Percentiles rank a stretch among this genome's conserved stretches.
These are phyloP conservation scores for Cicer bijugum DNA, from an alignment of 306 rosid species.

Conservation along the genomic window DNA sequence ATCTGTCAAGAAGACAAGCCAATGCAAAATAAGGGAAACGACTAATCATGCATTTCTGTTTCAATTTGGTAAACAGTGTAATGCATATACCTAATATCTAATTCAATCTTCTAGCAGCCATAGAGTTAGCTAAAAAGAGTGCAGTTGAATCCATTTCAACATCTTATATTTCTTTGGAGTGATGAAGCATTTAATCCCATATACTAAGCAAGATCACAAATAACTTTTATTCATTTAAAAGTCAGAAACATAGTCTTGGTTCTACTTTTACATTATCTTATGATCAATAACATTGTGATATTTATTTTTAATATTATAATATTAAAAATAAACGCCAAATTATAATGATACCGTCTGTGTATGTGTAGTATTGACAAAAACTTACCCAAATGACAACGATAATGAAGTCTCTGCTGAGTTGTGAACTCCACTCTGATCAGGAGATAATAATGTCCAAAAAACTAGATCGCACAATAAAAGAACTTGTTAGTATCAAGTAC, in stretches of 20 bases:
- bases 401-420: conserved; percentile 75
- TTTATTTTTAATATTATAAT: conserved; percentile 31
- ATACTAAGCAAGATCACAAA: neutral
- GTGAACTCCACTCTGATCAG: conserved; percentile 65
- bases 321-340: neutral
- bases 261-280: conserved; percentile 21
- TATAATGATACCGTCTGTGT: neutral
- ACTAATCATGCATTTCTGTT: conserved; percentile 3
- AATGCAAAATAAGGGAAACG: neutral
- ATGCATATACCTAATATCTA: conserved; percentile 2
- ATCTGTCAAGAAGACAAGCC: conserved; percentile 49
- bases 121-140: too few relatives aligned
- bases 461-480: conserved; percentile 53
- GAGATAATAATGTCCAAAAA: conserved; percentile 71
- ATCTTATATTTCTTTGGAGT: neutral
- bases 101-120: neutral
- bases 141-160: neutral
- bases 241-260: neutral
- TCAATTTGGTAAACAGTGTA: neutral
- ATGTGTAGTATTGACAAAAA: neutral
- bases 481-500: conserved; percentile 33
- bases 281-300: conserved; percentile 16
- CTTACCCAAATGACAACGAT: conserved; percentile 76
- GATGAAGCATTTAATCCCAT: conserved; percentile 4
- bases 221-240: neutral